Base-by-base conservation (phyloP, 106 monocot genomes). In the Amphibolis antarctica region DNA sequence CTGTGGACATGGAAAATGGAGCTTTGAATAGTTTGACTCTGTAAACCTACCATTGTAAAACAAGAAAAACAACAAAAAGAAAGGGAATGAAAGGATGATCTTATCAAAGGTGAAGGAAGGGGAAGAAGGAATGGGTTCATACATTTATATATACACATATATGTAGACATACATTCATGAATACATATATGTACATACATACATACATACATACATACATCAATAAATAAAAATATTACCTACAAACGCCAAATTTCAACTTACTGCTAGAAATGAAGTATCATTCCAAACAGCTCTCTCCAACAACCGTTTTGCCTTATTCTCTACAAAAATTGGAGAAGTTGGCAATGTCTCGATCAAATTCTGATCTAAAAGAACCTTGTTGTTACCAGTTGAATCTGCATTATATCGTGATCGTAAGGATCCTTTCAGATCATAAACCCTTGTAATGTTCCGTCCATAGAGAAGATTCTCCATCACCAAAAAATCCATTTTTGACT, bases 251-350 rank as follows among this genome's bases (percentile, higher is more conserved):
- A 50, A 21, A 11, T 5, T 46, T 67, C 29, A 28, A 71, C 92
- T 75, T 49, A 88, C 88, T 1, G 82, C 85, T 23, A 93, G 78
- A 81, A 93, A 93, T 65, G 85, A 43, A 58, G 85, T 93, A 70
- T 93, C 93, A 72, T 93, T 93, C 93, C 93, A 93, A 65, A 93
- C 85, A 81, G 93, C 93, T 72, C 88, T 76, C 71, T 83, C 88
- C 25, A 93, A 62, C n/a, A 93, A 55, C 42, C 85, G 64, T 63
- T 93, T 93, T 20, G 88, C 79, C 63, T 85, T 83, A 74, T 88
- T 85, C 12, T 88, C 93, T 19, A 93, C 80, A 67, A 88, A 93
- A 72, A 93, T 93, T 17, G 93, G 93, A 59, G 93, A 93, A 44
- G 85, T 88, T 24, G 88, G 85, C 88, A 93, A 85, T 53, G 83